These are phyloP conservation scores for Neofusicoccum sp. DNA, from an alignment of 2,329 filamentous ascomycete species.

Conservation along the genomic window DNA sequence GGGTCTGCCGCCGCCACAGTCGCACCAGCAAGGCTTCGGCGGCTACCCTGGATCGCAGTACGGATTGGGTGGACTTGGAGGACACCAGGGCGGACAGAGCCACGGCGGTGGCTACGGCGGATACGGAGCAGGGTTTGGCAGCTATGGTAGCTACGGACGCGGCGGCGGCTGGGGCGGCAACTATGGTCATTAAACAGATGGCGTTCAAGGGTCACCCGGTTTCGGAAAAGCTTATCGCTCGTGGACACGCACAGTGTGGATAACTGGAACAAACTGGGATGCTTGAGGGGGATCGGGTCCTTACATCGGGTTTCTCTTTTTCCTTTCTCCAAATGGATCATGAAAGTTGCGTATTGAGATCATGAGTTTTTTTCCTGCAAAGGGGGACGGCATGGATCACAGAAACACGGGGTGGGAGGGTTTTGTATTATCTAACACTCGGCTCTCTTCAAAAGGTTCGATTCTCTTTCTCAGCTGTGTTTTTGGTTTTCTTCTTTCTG, in stretches of 20 bases:
- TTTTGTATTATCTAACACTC: slow-evolving; percentile 23
- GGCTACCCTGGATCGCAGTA: slow-evolving; percentile 59
- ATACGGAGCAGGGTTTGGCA: slow-evolving; percentile 47
- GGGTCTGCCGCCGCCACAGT: slow-evolving; percentile 57
- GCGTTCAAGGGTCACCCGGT: slow-evolving; percentile 22
- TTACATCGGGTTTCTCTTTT: slow-evolving; percentile 15
- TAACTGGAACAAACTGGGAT: slow-evolving; percentile 20
- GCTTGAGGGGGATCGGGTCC: slow-evolving; percentile 15
- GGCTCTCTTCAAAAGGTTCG: slow-evolving; percentile 23
- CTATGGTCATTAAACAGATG: slow-evolving; percentile 37
- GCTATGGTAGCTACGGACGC: slow-evolving; percentile 44
- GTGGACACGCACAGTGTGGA: slow-evolving; percentile 13
- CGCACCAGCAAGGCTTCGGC: slow-evolving; percentile 60
- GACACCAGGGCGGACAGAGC: slow-evolving; percentile 48
- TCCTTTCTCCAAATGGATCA: slow-evolving; percentile 17
- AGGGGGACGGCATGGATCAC: slow-evolving; percentile 7
- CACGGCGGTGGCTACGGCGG: slow-evolving; percentile 47
- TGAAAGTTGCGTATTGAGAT: slow-evolving; percentile 21
- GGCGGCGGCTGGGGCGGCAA: slow-evolving; percentile 55
- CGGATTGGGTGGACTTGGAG: slow-evolving; percentile 54
- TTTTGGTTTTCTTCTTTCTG: slow-evolving; percentile 15
- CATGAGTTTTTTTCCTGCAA: slow-evolving; percentile 5
- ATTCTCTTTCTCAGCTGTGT: slow-evolving; percentile 20
- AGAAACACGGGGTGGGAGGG: slow-evolving; percentile 16
- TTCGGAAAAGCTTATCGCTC: slow-evolving; percentile 21